A percentile compares a stretch with the other conserved stretches of the same genome.
Evolutionary conservation across 2,329 filamentous ascomycete genomes (phyloP).

Genomic region (Pseudocercospora cruenta): DNA sequence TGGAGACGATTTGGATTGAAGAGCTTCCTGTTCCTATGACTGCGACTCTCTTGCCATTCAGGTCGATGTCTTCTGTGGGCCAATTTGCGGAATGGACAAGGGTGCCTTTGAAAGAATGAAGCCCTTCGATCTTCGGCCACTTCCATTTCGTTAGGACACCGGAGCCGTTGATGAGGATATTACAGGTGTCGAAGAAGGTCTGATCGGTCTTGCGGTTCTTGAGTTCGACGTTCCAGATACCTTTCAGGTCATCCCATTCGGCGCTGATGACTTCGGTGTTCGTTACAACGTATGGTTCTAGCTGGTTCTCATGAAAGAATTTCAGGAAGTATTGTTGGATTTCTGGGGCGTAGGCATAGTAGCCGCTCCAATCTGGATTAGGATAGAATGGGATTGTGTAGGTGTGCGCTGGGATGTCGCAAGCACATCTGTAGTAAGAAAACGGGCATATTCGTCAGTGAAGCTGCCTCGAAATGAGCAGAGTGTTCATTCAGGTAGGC

Average conservation of each 20-base stretch:
- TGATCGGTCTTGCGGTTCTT: conserved; percentile 48
- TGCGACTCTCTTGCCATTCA: conserved; percentile 29
- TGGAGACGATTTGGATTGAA: conserved; percentile 41
- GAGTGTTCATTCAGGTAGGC: not conserved
- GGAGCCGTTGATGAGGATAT: conserved; percentile 54
- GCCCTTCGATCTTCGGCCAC: conserved; percentile 58
- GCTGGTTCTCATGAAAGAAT: conserved; percentile 43
- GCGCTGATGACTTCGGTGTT: conserved; percentile 25
- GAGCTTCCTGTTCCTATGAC: conserved; percentile 33
- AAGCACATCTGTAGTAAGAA: conserved; percentile 27
- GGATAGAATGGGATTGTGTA: conserved; percentile 35
- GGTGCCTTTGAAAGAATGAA: conserved; percentile 55
- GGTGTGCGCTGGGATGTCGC: conserved; percentile 44
- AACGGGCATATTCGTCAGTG: not conserved
- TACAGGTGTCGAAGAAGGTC: conserved; percentile 51
- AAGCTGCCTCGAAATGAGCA: not conserved
- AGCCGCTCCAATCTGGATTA: conserved; percentile 27
- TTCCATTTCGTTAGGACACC: conserved; percentile 58
- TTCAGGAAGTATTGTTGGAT: conserved; percentile 47
- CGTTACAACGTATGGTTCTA: conserved; percentile 43
- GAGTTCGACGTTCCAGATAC: conserved; percentile 39
- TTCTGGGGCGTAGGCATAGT: conserved; percentile 45
- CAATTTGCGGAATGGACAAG: conserved; percentile 62
- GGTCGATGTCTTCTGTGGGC: conserved; percentile 47
- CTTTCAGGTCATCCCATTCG: conserved; percentile 25